Evolutionary conservation across 2,329 filamentous ascomycete genomes (phyloP), one percentile per base, ranked within the genome.

Genomic region (Beauveria scarabaeidicola): DNA sequence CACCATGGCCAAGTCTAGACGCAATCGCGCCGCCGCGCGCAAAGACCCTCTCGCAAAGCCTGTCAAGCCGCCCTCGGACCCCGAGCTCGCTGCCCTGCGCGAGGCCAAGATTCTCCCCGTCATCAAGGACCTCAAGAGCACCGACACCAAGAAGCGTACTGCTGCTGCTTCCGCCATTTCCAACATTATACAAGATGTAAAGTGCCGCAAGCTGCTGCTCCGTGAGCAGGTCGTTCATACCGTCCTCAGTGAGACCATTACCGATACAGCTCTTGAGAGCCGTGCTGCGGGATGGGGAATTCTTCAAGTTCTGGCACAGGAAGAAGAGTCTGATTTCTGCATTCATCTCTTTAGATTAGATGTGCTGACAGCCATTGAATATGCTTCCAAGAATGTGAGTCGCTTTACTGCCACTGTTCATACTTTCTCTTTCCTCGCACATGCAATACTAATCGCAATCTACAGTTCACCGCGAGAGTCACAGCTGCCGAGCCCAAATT

Each of bases 231-330:
- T 89, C 64, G 84, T 88, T 47, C 80, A 79, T 65, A 81, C 81
- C 56, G 69, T 89, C 47, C 77, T 88, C 61, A 83, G 79, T 36
- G 82, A 87, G 74, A 86, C 83, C 32, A 72, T 88, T 59, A 84
- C 83, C 25, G 85, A 89, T 67, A 74, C 79, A 41, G 82, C 78
- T 60, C 74, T 86, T 56, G 84, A 88, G 71, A 84, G 83, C 65
- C 78, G 82, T 52, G 81, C 84, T 47, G 82, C 84, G 21, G 86
- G 84, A n/a, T 89, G 86, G 86, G 80, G 81, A 13, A 85, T 88
- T 63, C 73, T 89, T 56, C 78, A 80, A 63, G 78, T 83, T 46
- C 75, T 89, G 57, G 81, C 80, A 2, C 75, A 81, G 63, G 81
- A 86, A 66, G 86, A 88, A 69, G 85, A 86, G 65, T 75, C 80